These are phyloP conservation scores for Achaetomiella virescens DNA, from an alignment of 495 filamentous ascomycete genomes.

Conservation along the genomic window DNA sequence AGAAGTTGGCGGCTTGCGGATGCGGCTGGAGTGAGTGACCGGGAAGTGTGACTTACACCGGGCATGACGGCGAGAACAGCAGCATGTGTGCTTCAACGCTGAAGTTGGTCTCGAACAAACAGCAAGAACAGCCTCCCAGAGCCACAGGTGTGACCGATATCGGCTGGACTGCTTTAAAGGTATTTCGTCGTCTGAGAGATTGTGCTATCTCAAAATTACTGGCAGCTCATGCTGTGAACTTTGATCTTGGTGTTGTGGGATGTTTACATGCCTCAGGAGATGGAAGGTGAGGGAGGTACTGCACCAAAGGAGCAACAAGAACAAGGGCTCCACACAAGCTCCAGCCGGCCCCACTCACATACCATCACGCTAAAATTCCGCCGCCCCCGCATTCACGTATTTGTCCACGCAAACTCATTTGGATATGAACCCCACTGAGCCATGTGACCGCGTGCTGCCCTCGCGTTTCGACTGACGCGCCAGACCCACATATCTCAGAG, in stretches of 20 bases:
- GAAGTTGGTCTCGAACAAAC: too few species aligned
- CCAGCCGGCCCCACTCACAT: not conserved
- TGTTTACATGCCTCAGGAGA: not conserved
- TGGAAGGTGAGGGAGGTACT: not conserved
- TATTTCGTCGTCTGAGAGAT: too few species aligned
- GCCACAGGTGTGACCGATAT: too few species aligned
- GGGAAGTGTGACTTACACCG: constrained; percentile 18
- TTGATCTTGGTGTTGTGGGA: not conserved
- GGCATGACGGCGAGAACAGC: constrained; percentile 4
- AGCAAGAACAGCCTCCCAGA: too few species aligned
- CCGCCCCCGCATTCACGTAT: too few species aligned
- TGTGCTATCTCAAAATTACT: too few species aligned
- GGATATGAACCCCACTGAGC: not conserved
- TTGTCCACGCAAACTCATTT: not conserved
- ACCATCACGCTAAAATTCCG: not conserved
- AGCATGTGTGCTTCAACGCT: not conserved
- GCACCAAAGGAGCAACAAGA: not conserved
- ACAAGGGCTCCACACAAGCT: not conserved
- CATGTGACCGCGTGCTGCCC: constrained; percentile 25
- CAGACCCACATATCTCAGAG: not conserved
- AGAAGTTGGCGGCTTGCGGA: not conserved
- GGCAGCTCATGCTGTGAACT: too few species aligned
- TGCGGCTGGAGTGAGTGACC: too few species aligned
- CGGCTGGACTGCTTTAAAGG: too few species aligned
- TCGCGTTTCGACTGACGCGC: constrained; percentile 16